Evolutionary conservation across 176 grass and related monocot genomes (phyloP).

Genomic region (Avena eriantha): DNA sequence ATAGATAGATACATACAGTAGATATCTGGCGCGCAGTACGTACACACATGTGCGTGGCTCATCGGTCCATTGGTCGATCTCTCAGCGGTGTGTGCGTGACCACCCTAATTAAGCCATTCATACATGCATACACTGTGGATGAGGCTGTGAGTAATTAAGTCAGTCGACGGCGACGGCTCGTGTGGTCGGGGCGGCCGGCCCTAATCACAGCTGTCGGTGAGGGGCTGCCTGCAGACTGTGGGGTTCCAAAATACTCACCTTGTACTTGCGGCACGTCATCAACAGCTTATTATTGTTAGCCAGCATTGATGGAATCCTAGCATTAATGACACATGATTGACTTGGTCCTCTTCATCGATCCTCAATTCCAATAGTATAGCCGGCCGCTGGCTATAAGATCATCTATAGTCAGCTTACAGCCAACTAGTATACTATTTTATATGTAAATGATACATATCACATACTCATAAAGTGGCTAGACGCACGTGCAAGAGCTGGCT

Average conservation of each 20-base stretch:
- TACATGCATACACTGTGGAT: background rate
- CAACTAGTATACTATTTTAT: no score
- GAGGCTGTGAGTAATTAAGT: background rate
- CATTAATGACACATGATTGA: background rate
- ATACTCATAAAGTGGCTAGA: no score
- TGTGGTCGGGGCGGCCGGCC: background rate
- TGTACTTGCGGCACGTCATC: background rate
- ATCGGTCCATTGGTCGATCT: background rate
- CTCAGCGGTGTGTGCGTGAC: background rate
- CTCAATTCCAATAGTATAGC: no score
- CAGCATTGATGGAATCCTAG: background rate
- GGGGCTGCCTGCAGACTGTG: background rate
- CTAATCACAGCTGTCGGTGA: conserved; percentile 5
- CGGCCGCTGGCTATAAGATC: no score
- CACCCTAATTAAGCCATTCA: background rate
- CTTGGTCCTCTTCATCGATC: background rate
- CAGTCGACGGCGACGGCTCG: conserved; percentile 16
- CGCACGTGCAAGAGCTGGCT: no score
- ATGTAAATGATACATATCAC: no score
- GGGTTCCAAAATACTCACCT: background rate
- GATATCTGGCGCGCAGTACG: background rate
- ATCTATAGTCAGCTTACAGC: no score
- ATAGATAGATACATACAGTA: background rate
- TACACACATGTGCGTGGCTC: background rate
- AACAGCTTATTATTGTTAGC: background rate